Evolutionary conservation across 2,329 filamentous ascomycete genomes (phyloP).

Genomic region (Apiospora hydei): DNA sequence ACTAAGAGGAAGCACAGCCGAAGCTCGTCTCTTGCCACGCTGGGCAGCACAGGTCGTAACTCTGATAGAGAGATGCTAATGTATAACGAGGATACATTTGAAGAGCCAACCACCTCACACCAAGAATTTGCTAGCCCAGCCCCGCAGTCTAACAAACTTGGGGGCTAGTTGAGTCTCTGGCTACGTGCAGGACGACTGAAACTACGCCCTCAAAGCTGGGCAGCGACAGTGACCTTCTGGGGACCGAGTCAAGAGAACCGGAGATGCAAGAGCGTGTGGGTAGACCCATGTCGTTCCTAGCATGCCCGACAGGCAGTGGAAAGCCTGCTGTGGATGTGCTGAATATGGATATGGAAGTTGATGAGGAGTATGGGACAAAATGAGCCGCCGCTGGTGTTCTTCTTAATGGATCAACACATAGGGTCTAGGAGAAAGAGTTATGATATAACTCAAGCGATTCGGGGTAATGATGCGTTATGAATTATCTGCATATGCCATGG

Average conservation of each 20-base stretch:
- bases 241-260: slow-evolving; percentile 41
- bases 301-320: slow-evolving; percentile 31
- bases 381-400: not conserved
- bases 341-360: slow-evolving; percentile 47
- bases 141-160: slow-evolving; percentile 30
- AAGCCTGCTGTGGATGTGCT: slow-evolving; percentile 39
- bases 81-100: slow-evolving; percentile 29
- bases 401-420: not conserved
- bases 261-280: slow-evolving; percentile 54
- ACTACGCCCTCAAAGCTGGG: not conserved
- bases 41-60: slow-evolving; percentile 36
- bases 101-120: slow-evolving; percentile 23
- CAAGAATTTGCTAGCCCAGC: slow-evolving; percentile 26
- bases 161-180: slow-evolving; percentile 34
- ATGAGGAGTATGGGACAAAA: not conserved
- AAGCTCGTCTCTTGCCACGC: slow-evolving; percentile 42
- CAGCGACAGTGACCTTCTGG: not conserved
- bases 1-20: slow-evolving; percentile 39
- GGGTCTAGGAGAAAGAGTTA: not conserved
- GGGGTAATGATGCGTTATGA: slow-evolving; percentile 5
- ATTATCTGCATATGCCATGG: slow-evolving; percentile 16
- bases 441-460: not conserved
- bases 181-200: slow-evolving; percentile 30
- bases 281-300: slow-evolving; percentile 37
- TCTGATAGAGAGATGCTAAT: slow-evolving; percentile 39